Evolutionary conservation across 75 land plant species (phyloP).

Genomic region (Selaginella moellendorffii): DNA sequence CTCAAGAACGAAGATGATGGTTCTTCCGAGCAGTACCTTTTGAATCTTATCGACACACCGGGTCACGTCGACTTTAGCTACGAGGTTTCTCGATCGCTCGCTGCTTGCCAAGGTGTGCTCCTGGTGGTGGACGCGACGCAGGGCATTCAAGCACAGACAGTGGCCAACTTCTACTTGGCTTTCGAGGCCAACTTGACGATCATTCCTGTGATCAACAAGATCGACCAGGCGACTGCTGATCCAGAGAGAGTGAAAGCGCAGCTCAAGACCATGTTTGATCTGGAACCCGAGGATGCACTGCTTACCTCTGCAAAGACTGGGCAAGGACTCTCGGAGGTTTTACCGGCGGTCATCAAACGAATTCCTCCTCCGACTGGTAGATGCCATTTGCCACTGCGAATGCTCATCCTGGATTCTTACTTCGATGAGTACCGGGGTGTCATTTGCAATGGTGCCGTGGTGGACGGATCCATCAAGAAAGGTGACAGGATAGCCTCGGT

Average conservation of each 20-base stretch:
- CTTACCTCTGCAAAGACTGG: conserved; percentile 97
- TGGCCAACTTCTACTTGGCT: conserved; percentile 93
- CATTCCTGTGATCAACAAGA: conserved; percentile 91
- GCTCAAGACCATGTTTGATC: conserved; percentile 78
- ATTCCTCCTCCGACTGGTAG: conserved; percentile 75
- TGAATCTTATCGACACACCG: conserved; percentile 96
- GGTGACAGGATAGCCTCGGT: conserved; percentile 86
- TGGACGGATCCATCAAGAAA: conserved; percentile 68
- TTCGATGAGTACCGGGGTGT: conserved; percentile 97
- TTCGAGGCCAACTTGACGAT: conserved; percentile 84
- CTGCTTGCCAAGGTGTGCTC: conserved; percentile 95
- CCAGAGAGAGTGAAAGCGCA: conserved; percentile 90
- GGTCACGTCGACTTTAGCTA: conserved; percentile 99
- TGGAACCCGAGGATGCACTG: conserved; percentile 54
- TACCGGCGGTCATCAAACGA: conserved; percentile 86
- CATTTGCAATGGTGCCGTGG: conserved; percentile 93
- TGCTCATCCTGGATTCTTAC: conserved; percentile 88
- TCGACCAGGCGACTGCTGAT: conserved; percentile 96
- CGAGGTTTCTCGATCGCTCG: conserved; percentile 97
- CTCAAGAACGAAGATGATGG: background rate
- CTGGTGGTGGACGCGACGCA: conserved; percentile 97
- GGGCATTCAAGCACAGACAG: conserved; percentile 99
- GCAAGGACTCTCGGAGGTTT: conserved; percentile 68
- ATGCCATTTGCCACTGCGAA: conserved; percentile 45
- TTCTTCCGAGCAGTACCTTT: too few species aligned